phyloP scores from a whole-genome alignment of 2,329 filamentous ascomycete species.

The Fusarium sp. region DNA sequence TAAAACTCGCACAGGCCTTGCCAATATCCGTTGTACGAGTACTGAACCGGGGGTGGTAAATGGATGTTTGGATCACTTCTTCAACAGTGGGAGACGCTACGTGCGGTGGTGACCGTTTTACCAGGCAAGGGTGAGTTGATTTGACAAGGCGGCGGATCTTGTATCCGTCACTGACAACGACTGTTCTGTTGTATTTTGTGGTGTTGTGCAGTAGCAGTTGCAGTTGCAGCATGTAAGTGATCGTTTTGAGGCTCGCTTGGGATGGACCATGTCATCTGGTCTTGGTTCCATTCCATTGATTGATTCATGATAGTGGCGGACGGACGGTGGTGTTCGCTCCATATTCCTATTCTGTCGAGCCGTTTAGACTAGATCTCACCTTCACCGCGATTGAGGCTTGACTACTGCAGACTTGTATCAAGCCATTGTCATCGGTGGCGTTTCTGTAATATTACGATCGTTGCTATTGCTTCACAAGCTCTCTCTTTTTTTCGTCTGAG shows the following conservation, averaged over 20 bases:
- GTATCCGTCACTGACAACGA: neutral
- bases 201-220: neutral
- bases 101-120: slow-evolving; percentile 41
- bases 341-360: slow-evolving; percentile 32
- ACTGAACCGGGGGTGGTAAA: neutral
- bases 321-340: slow-evolving; percentile 21
- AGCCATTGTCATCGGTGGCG: slow-evolving; percentile 29
- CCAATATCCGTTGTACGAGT: slow-evolving; percentile 21
- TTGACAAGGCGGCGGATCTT: slow-evolving; percentile 18
- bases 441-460: slow-evolving; percentile 17
- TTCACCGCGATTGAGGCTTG: slow-evolving; percentile 22
- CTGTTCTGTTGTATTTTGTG: neutral
- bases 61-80: slow-evolving; percentile 32
- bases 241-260: slow-evolving; percentile 28
- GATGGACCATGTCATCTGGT: neutral
- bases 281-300: neutral
- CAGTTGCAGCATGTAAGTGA: slow-evolving; percentile 13
- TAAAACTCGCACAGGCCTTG: slow-evolving; percentile 32
- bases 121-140: slow-evolving; percentile 33
- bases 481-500: neutral
- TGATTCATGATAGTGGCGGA: slow-evolving; percentile 5
- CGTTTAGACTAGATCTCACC: slow-evolving; percentile 21
- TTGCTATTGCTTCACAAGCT: neutral
- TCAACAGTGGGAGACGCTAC: slow-evolving; percentile 33
- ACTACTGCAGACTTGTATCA: neutral